Base-by-base conservation (phyloP, 176 grass and related monocot species). In the Alopecurus myosuroides region DNA sequence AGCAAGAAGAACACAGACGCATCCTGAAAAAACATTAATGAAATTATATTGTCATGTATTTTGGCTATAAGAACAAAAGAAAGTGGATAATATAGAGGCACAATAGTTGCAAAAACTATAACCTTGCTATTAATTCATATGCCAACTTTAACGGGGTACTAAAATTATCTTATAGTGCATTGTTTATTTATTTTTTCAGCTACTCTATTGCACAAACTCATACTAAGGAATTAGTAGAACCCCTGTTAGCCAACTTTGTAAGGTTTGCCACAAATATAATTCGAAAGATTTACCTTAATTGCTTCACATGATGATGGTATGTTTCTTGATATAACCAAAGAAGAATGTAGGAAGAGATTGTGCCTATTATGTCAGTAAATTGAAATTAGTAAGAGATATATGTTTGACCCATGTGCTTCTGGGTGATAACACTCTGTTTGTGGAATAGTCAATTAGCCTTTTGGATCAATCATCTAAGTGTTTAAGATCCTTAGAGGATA, bases 301-400 rank as follows among this genome's bases (percentile, higher is more conserved):
- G 85, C 90, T 89, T 83, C 90, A 60, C 72, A 60, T 22, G 94
- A 90, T 45, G 84, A 45, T 53, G 90, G 71, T 61, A 80, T 84
- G 44, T 92, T 97, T 51, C 94, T 94, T 41, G 92, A 89, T 30
- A 91, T 77, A 44, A 97, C 92, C 44, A 97, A 41, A 74, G 94
- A 91, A 34, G 94, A 94, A 79, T 97, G 92, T 60, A 97, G 78
- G 86, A 97, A 97, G 30, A 97, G 79, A 83, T 97, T 97, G 55
- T 97, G 94, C 77, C 94, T 97, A 83, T 40, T 48, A 67, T 75
- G 11, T 46, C 33, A 11, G 78, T 19, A 42, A n/a, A 9, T 71
- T 31, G 18, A 80, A 80, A 63, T 80, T 22, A 78, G 29, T 76
- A 6, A 82, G 45, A 78, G 23, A 58, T 48, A 51, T 51, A 50